A percentile compares a stretch with the other conserved stretches of the same genome.
Evolutionary conservation across 148 eudicot genomes (phyloP).

Genomic region (Chenopodium suecicum): DNA sequence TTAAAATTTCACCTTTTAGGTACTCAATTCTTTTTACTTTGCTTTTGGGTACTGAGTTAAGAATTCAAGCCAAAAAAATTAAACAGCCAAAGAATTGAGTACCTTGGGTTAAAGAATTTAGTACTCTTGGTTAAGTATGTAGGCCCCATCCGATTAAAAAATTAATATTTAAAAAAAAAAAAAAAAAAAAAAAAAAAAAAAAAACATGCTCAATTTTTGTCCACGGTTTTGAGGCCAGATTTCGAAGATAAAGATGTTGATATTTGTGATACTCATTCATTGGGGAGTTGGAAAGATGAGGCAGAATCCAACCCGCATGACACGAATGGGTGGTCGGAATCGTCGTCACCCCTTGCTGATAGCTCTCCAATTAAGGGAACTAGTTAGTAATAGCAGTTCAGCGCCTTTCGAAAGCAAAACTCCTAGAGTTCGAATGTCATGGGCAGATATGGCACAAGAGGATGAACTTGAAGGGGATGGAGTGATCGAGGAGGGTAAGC

Average conservation of each 20-base stretch:
- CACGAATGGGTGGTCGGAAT: slow-evolving; percentile 35
- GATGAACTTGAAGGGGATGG: slow-evolving; percentile 76
- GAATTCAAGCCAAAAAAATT: no score
- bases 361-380: slow-evolving; percentile 33
- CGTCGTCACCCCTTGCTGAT: slow-evolving; percentile 28
- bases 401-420: slow-evolving; percentile 25
- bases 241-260: slow-evolving; percentile 26
- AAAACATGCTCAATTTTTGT: no score
- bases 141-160: no score
- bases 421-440: slow-evolving; percentile 51
- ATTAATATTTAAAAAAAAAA: no score
- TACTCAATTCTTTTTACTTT: no score
- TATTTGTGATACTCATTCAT: slow-evolving; percentile 46
- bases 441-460: slow-evolving; percentile 97
- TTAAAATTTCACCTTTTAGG: no score
- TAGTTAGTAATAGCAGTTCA: slow-evolving; percentile 12
- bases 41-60: no score
- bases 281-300: slow-evolving; percentile 59
- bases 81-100: no score
- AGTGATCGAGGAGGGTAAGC: slow-evolving; percentile 40
- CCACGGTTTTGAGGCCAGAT: slow-evolving; percentile 19
- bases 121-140: no score
- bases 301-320: slow-evolving; percentile 46
- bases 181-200: no score
- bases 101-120: no score